Percentiles rank a stretch among this genome's conserved stretches.
These are phyloP conservation scores for Diaporthe nobilis DNA, from an alignment of 2,329 filamentous ascomycete genomes.

Conservation along the genomic window DNA sequence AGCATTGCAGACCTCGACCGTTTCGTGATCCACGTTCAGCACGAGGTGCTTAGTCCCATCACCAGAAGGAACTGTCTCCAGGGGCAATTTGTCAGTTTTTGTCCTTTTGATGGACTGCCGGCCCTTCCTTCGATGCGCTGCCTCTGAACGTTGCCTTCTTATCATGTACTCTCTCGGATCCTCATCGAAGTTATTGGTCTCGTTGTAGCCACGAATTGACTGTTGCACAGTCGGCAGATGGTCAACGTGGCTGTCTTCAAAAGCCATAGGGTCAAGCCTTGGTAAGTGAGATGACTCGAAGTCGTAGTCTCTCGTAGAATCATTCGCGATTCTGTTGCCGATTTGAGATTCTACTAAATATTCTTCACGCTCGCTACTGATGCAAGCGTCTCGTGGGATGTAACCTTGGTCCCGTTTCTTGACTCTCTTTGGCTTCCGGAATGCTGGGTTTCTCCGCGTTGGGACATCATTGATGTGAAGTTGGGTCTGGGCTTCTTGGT, in stretches of 20 bases:
- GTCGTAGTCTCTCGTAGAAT: not conserved
- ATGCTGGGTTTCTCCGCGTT: constrained; percentile 24
- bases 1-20: constrained; percentile 12
- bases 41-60: constrained; percentile 41
- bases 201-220: not conserved
- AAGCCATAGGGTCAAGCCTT: not conserved
- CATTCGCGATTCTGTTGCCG: not conserved
- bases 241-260: not conserved
- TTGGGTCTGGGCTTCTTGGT: constrained; percentile 10
- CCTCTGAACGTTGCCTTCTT: constrained; percentile 43
- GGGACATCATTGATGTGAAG: constrained; percentile 28
- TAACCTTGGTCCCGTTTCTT: constrained; percentile 18
- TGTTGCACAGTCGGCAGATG: not conserved
- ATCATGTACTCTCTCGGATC: constrained; percentile 43
- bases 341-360: not conserved
- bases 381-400: not conserved
- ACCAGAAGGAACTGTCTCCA: constrained; percentile 44
- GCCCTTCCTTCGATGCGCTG: constrained; percentile 31
- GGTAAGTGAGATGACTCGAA: not conserved
- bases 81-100: constrained; percentile 46
- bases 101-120: constrained; percentile 43
- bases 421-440: constrained; percentile 31
- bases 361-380: not conserved
- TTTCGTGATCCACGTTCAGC: constrained; percentile 37
- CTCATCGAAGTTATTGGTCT: constrained; percentile 13